A percentile compares a stretch with the other conserved stretches of the same genome.
phyloP scores from a whole-genome alignment of 2,329 filamentous ascomycete genomes.

The Atkinsonella hypoxylon region DNA sequence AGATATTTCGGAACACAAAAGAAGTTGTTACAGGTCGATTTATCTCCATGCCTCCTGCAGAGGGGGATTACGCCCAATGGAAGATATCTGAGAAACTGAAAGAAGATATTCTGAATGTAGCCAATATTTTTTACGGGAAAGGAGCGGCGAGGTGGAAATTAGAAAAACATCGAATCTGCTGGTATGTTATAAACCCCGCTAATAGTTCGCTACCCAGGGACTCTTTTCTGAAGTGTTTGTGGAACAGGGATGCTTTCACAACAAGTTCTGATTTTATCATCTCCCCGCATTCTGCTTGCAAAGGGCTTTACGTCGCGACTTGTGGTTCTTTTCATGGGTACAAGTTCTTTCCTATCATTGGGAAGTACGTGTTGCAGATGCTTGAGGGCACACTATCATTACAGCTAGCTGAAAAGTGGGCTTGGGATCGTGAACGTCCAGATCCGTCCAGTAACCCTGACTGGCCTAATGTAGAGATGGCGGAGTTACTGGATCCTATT shows the following conservation, averaged over 20 bases:
- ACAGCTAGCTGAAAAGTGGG: conserved; percentile 36
- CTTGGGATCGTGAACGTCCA: conserved; percentile 48
- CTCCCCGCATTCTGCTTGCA: conserved; percentile 37
- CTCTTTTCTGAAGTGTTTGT: too few relatives aligned
- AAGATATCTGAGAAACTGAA: conserved; percentile 42
- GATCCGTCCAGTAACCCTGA: conserved; percentile 39
- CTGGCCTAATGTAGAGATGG: conserved; percentile 47
- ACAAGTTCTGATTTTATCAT: conserved; percentile 51
- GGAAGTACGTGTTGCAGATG: conserved; percentile 50
- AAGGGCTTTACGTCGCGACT: conserved; percentile 48
- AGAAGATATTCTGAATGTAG: conserved; percentile 45
- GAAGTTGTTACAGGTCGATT: conserved; percentile 39
- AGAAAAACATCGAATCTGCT: conserved; percentile 53
- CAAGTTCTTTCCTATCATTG: conserved; percentile 55
- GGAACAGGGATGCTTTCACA: conserved; percentile 55
- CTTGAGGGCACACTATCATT: conserved; percentile 30
- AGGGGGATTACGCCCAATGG: conserved; percentile 51
- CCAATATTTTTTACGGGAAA: conserved; percentile 46
- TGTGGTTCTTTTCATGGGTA: conserved; percentile 57
- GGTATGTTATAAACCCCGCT: conserved; percentile 30
- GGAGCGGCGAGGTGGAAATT: conserved; percentile 44
- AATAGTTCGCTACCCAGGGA: too few relatives aligned
- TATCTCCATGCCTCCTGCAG: conserved; percentile 44
- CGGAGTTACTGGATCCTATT: conserved; percentile 29
- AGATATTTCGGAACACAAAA: conserved; percentile 44